Base-by-base conservation (phyloP, 805 yeast genomes). In the Cyberlindnera euphorbiae region DNA sequence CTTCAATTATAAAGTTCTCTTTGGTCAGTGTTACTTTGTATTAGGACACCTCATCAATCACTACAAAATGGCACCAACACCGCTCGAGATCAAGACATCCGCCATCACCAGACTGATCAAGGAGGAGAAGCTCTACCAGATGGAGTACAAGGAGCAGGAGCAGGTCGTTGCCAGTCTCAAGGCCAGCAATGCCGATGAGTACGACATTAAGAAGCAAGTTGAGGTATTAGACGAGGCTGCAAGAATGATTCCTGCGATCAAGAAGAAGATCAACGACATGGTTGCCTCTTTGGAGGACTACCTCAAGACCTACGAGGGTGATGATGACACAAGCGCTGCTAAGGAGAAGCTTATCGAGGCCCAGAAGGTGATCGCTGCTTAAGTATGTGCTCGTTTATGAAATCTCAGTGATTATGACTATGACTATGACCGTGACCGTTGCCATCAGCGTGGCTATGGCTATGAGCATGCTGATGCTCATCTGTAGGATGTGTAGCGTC, bases 91-190 rank as follows among this genome's bases (percentile, higher is more conserved):
- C 55, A 84, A 83, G 48, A 67, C 73, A 25, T 75, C 72, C 39
- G 88, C 95, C 1, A 64, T 86, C 33, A 69, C 71, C 41, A 68
- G 95, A 43, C 63, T 87, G 12, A 49, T 79, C 26, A 82, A 82
- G 46, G 95, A 87, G 54, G 78, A 78, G 43, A 52, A 52, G 10
- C 63, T 75, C 23, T 86, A 85, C 54, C 62, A 68, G 17, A 64
- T 69, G 37, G 95, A 85, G 49, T 64, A 73, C 25, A 56, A 55
- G 12, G 79, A 77, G 31, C 82, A 80, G 43, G 62, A 68, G 29
- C 56, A 56, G 8, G 62, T 59, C 38, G 69, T 82, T n/a, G 68
- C 62, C 14, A 54, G 59, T 30, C 59, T 80, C 63, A 69, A 66
- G 46, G 49, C 60, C 7, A 60, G 59, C 15, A 58, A 66, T 17